phyloP scores from a whole-genome alignment of 129 eudicot genomes.

The Helianthus tuberosus region DNA sequence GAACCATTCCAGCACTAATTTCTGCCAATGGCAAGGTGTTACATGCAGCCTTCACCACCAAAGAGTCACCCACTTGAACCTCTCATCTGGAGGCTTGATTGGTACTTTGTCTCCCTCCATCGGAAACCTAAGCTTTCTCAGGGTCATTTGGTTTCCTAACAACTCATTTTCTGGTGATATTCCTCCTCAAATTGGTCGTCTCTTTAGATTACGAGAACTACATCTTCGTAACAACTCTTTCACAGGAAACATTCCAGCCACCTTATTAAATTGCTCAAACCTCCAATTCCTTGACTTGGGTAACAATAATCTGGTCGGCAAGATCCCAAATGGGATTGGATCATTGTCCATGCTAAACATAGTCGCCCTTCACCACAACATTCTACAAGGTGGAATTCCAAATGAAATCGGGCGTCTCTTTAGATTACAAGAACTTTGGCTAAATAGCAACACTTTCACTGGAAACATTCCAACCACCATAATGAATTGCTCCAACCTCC shows the following conservation, averaged over 20 bases:
- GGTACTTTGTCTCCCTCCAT: background rate
- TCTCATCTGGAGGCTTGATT: background rate
- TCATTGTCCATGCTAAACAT: too few relatives aligned
- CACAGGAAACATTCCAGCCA: background rate
- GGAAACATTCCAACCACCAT: background rate
- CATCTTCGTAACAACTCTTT: background rate
- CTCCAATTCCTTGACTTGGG: too few relatives aligned
- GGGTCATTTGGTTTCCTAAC: background rate
- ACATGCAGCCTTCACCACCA: background rate
- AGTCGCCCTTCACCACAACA: too few relatives aligned
- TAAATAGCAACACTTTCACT: background rate
- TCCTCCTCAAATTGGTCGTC: background rate
- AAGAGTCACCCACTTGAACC: background rate
- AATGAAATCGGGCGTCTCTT: background rate
- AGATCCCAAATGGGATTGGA: too few relatives aligned
- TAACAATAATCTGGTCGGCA: too few relatives aligned
- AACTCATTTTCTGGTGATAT: background rate
- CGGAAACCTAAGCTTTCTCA: background rate
- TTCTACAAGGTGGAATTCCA: too few relatives aligned
- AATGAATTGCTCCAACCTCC: background rate
- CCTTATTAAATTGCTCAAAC: background rate
- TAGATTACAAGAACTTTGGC: too few relatives aligned
- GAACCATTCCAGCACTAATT: too few relatives aligned
- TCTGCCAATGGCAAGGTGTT: too few relatives aligned
- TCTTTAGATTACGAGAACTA: too few relatives aligned